A percentile compares a stretch with the other conserved stretches of the same genome.
phyloP scores from a whole-genome alignment of 129 eudicot species.

The Heracleum sosnowskyi region DNA sequence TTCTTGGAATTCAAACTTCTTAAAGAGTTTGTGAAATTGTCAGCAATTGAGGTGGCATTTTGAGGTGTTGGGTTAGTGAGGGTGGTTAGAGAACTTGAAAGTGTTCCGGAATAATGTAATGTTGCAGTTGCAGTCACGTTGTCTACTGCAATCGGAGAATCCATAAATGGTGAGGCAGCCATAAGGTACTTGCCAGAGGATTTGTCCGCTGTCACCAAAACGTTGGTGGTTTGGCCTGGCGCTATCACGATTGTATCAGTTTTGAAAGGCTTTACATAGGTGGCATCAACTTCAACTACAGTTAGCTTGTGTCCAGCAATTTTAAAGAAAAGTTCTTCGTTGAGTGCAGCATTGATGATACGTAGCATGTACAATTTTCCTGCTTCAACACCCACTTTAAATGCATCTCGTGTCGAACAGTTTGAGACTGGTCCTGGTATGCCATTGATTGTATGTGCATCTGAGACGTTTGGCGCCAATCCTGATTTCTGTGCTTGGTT shows the following conservation, averaged over 20 bases:
- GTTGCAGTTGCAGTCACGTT: conserved; percentile 69
- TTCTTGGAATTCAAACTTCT: conserved; percentile 59
- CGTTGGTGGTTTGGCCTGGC: conserved; percentile 88
- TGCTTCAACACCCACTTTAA: conserved; percentile 39
- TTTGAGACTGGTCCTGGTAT: conserved; percentile 48
- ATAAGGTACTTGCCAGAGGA: conserved; percentile 53
- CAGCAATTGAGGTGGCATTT: conserved; percentile 63
- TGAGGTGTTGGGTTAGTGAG: conserved; percentile 45
- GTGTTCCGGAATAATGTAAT: conserved; percentile 60
- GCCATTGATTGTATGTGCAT: conserved; percentile 86
- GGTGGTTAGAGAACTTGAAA: conserved; percentile 32
- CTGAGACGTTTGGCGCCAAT: conserved; percentile 74
- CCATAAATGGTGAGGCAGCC: conserved; percentile 69
- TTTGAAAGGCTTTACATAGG: conserved; percentile 72
- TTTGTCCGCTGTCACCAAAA: conserved; percentile 39
- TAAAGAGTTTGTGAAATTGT: conserved; percentile 50
- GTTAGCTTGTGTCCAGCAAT: conserved; percentile 72
- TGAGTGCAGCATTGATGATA: conserved; percentile 77
- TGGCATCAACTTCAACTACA: conserved; percentile 80
- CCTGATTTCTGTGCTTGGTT: conserved; percentile 75
- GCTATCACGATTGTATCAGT: conserved; percentile 54
- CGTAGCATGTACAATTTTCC: conserved; percentile 78
- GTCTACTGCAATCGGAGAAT: conserved; percentile 62
- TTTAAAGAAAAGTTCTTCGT: conserved; percentile 88
- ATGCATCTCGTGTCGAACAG: conserved; percentile 59